phyloP scores from a whole-genome alignment of 768 basidiomycete species.

The Leccinum longicurvipes region DNA sequence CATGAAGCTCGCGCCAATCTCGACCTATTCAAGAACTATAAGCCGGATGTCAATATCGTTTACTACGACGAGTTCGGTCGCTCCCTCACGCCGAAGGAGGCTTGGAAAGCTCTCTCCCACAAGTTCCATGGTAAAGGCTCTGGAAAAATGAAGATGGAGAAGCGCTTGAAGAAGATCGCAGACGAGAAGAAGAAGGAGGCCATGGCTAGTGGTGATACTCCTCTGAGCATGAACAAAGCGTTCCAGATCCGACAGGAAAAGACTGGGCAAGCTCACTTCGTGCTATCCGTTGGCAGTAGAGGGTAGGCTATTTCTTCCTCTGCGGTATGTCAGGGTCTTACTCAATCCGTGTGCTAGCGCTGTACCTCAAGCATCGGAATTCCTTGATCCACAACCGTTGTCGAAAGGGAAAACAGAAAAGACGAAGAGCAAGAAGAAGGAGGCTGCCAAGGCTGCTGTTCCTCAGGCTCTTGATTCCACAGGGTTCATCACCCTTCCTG shows the following conservation, averaged over 20 bases:
- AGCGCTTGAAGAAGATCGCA: slow-evolving; percentile 93
- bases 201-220: slow-evolving; percentile 95
- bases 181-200: slow-evolving; percentile 93
- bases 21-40: slow-evolving; percentile 89
- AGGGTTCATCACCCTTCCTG: slow-evolving; percentile 74
- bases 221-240: slow-evolving; percentile 89
- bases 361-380: slow-evolving; percentile 81
- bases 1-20: slow-evolving; percentile 81
- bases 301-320: slow-evolving; percentile 50
- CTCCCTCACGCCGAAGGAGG: slow-evolving; percentile 85
- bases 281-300: slow-evolving; percentile 90
- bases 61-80: slow-evolving; percentile 98
- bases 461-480: slow-evolving; percentile 45
- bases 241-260: slow-evolving; percentile 94
- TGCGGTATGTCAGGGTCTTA: background rate
- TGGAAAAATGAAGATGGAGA: slow-evolving; percentile 96
- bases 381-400: slow-evolving; percentile 75
- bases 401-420: slow-evolving; percentile 84
- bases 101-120: slow-evolving; percentile 97
- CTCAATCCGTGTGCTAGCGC: slow-evolving; percentile 47
- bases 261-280: slow-evolving; percentile 94
- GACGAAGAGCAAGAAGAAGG: slow-evolving; percentile 77
- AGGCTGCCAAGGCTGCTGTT: slow-evolving; percentile 45
- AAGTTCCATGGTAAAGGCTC: slow-evolving; percentile 98
- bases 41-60: slow-evolving; percentile 93